Evolutionary conservation across 2,329 filamentous ascomycete genomes (phyloP), one percentile per base, ranked within the genome.

Genomic region (Elsinoe arachidis): DNA sequence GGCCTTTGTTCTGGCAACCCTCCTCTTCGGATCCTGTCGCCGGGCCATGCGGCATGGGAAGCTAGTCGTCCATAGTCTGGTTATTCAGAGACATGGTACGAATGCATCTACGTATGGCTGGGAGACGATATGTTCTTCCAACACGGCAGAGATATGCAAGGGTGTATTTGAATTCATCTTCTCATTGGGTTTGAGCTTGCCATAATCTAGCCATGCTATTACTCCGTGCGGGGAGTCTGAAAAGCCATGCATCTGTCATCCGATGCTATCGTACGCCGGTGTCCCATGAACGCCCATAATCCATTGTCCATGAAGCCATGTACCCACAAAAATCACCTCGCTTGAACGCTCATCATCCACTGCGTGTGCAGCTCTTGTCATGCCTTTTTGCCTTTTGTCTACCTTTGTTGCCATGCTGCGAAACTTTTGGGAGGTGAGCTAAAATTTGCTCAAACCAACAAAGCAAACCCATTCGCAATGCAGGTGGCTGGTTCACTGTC

Each of bases 401-500:
- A 54, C 38, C 30, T 15, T 15, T 30, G 33, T 17, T 51, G 46
- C 46, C 26, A 51, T 51, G 46, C 46, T 26, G 41, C 41, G 46
- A 51, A 51, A 9, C n/a, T 21, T 51, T 35, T 35, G 26, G 44
- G 17, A 30, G 41, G 26, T 35, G 46, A 34, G 33, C 46, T 14
- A 35, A 30, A 34, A 51, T 2, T 34, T 51, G 46, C 46, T 34
- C 46, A 51, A 51, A 17, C 49, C 15, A 39, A 38, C 46, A 51
- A 51, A n/a, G 19, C 15, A 19, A 21, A 43, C 17, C 41, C 41
- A 26, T 30, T n/a, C 41, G 41, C 41, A 12, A 17, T 15, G 30
- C 5, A 51, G 26, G 26, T 51, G 46, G 35, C 23, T 30, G 12
- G 30, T 58, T 59, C 63, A 71, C 60, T 71, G 68, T 37, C 67